These are phyloP conservation scores for Obba rivulosa DNA, from an alignment of 768 basidiomycete genomes.

Conservation along the genomic window DNA sequence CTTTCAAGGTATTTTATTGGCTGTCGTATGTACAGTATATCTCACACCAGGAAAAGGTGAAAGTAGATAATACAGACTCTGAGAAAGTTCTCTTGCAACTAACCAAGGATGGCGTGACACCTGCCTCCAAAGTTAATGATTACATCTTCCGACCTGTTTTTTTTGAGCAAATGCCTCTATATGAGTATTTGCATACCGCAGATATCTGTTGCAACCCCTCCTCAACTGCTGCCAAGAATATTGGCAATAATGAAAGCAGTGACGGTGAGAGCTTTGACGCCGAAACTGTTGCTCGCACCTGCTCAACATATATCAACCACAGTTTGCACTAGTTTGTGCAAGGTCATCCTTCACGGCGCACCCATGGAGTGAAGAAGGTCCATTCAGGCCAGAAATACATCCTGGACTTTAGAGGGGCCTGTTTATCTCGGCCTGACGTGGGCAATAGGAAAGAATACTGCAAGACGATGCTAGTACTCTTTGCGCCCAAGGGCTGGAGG, in stretches of 20 bases:
- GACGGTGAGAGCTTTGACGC: too few species aligned
- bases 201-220: too few species aligned
- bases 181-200: too few species aligned
- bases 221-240: too few species aligned
- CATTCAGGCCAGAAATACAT: slow-evolving; percentile 13
- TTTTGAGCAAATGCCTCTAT: too few species aligned
- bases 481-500: slow-evolving; percentile 6
- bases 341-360: too few species aligned
- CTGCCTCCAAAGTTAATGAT: slow-evolving; percentile 2
- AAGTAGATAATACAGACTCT: not conserved
- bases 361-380: too few species aligned
- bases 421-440: slow-evolving; percentile 22
- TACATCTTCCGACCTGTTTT: slow-evolving; percentile 12
- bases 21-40: slow-evolving; percentile 15
- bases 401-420: slow-evolving; percentile 25
- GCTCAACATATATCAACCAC: too few species aligned
- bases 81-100: not conserved
- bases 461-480: slow-evolving; percentile 11
- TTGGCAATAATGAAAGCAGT: too few species aligned
- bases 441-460: slow-evolving; percentile 10
- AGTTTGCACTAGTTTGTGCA: too few species aligned
- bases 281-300: too few species aligned
- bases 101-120: not conserved
- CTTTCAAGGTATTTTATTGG: slow-evolving; percentile 31
- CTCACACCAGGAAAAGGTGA: not conserved